Evolutionary conservation across 2,329 filamentous ascomycete species (phyloP).

Genomic region (Penicillium sp.): DNA sequence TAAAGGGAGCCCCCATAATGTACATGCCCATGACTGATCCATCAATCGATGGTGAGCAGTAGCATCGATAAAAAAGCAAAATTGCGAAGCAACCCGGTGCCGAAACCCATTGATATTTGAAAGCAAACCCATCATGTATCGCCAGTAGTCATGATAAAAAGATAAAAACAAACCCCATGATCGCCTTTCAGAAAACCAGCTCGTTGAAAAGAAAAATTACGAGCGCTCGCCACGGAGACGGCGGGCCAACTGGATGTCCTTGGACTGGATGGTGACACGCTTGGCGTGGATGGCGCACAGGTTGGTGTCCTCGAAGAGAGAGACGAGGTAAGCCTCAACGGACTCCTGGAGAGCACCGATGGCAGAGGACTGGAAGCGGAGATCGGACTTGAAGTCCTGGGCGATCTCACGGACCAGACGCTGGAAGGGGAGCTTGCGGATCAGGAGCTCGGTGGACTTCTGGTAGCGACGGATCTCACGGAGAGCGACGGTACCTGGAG

Average conservation of each 20-base stretch:
- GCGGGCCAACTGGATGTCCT: slow-evolving; percentile 95
- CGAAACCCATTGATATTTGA: slow-evolving; percentile 43
- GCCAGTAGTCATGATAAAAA: slow-evolving; percentile 43
- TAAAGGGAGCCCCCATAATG: slow-evolving; percentile 33
- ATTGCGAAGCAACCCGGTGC: slow-evolving; percentile 38
- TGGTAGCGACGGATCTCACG: slow-evolving; percentile 99
- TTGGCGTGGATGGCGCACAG: slow-evolving; percentile 98
- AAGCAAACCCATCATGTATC: slow-evolving; percentile 48
- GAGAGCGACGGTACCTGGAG: slow-evolving; percentile 79
- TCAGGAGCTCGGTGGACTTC: slow-evolving; percentile 92
- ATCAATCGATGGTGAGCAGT: slow-evolving; percentile 29
- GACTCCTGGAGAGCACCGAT: slow-evolving; percentile 98
- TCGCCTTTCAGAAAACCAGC: slow-evolving; percentile 40
- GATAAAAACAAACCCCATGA: slow-evolving; percentile 40
- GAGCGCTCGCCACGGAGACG: slow-evolving; percentile 92
- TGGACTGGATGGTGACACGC: slow-evolving; percentile 91
- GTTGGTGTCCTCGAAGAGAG: slow-evolving; percentile 98
- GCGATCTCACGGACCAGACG: slow-evolving; percentile 96
- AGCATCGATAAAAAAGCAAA: slow-evolving; percentile 35
- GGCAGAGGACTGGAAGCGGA: slow-evolving; percentile 97
- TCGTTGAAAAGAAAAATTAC: slow-evolving; percentile 50
- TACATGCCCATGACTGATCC: slow-evolving; percentile 39
- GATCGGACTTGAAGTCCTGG: slow-evolving; percentile 91
- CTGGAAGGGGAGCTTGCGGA: slow-evolving; percentile 97
- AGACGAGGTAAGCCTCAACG: slow-evolving; percentile 97